A percentile compares a stretch with the other conserved stretches of the same genome.
These are phyloP conservation scores for Echeveria elegans DNA, from an alignment of 164 flowering plant genomes.

Conservation along the genomic window DNA sequence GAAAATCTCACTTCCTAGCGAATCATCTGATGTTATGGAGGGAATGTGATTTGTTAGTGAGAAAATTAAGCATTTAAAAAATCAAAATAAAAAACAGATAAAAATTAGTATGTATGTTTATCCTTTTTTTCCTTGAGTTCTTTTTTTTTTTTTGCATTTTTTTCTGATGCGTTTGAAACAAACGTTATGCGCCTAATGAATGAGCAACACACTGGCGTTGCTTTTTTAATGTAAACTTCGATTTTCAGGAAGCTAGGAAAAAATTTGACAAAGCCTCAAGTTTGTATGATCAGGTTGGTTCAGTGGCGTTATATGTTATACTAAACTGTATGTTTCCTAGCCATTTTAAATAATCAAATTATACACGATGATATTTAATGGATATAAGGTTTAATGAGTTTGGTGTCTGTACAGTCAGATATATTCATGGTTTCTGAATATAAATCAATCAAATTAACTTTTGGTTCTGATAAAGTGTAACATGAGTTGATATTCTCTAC, in stretches of 20 bases:
- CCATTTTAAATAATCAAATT: neutral
- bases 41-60: neutral
- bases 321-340: neutral
- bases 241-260: slow-evolving; percentile 65
- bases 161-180: neutral
- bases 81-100: too few relatives aligned
- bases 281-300: slow-evolving; percentile 54
- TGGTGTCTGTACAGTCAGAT: neutral
- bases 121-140: too few relatives aligned
- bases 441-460: neutral
- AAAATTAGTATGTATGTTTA: too few relatives aligned
- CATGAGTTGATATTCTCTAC: neutral
- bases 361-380: neutral
- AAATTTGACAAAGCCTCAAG: slow-evolving; percentile 67
- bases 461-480: neutral
- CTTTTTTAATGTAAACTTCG: neutral
- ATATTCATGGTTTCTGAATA: neutral
- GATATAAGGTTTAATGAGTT: neutral
- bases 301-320: too few relatives aligned
- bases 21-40: neutral
- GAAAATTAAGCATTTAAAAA: neutral
- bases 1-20: too few relatives aligned
- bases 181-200: too few relatives aligned
- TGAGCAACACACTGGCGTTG: neutral
- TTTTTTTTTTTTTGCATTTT: too few relatives aligned